Percentiles rank a stretch among this genome's conserved stretches.
Conservation (phyloP, 306 rosid genomes). For the Leucaena leucocephala region DNA sequence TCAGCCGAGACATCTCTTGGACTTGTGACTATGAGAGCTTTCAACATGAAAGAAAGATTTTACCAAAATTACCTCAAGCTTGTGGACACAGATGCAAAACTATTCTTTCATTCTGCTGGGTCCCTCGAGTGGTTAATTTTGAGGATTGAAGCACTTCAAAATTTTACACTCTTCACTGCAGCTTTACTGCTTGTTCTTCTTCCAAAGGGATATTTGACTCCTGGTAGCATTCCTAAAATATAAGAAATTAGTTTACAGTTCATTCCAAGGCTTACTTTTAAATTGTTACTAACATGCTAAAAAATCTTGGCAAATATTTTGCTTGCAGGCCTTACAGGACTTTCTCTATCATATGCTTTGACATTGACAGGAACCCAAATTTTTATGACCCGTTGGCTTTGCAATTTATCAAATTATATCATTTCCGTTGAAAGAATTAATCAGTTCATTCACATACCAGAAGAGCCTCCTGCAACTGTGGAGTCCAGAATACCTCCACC, state of each 20-base stretch:
- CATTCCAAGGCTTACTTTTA: background rate
- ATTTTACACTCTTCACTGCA: slow-evolving; percentile 65
- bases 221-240: slow-evolving; percentile 48
- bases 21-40: slow-evolving; percentile 77
- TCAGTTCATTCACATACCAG: slow-evolving; percentile 69
- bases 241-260: background rate
- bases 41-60: slow-evolving; percentile 57
- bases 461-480: slow-evolving; percentile 61
- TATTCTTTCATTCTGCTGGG: slow-evolving; percentile 69
- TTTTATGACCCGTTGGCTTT: slow-evolving; percentile 49
- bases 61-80: slow-evolving; percentile 57
- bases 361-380: slow-evolving; percentile 44
- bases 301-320: background rate
- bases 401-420: slow-evolving; percentile 51
- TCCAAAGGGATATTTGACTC: slow-evolving; percentile 61
- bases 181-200: slow-evolving; percentile 60
- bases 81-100: slow-evolving; percentile 67
- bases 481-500: slow-evolving; percentile 56
- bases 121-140: slow-evolving; percentile 68
- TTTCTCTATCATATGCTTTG: slow-evolving; percentile 70
- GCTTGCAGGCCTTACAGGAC: slow-evolving; percentile 70
- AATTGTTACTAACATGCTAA: background rate
- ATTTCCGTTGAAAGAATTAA: slow-evolving; percentile 78
- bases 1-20: slow-evolving; percentile 84
- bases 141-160: slow-evolving; percentile 71